Conservation (phyloP, 2,329 filamentous ascomycete genomes). For the Aureobasidium sp. region DNA sequence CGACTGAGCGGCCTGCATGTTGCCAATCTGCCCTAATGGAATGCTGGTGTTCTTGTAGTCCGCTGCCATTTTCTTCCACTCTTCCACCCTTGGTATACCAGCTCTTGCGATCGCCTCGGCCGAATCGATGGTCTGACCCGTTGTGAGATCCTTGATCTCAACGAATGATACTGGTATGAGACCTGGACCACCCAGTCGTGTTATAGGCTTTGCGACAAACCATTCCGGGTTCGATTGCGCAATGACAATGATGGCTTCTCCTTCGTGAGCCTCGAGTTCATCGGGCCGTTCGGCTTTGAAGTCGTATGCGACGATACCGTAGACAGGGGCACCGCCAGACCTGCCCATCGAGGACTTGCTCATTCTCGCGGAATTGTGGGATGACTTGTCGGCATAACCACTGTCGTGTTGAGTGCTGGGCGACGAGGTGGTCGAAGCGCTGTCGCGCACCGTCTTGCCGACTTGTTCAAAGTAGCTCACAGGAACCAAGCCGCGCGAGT, state of each 20-base stretch:
- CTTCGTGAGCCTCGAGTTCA: slow-evolving; percentile 88
- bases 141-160: slow-evolving; percentile 89
- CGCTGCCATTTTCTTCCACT: slow-evolving; percentile 99
- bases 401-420: slow-evolving; percentile 67
- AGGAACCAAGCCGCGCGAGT: slow-evolving; percentile 83
- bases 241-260: slow-evolving; percentile 96
- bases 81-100: slow-evolving; percentile 88
- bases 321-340: slow-evolving; percentile 71
- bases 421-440: slow-evolving; percentile 46
- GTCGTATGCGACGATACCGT: slow-evolving; percentile 94
- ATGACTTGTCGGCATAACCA: slow-evolving; percentile 63
- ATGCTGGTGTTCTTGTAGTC: slow-evolving; percentile 99
- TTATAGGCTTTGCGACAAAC: slow-evolving; percentile 99
- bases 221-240: slow-evolving; percentile 97
- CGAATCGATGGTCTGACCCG: slow-evolving; percentile 77
- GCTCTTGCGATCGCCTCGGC: slow-evolving; percentile 79
- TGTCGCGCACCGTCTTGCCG: slow-evolving; percentile 87
- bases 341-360: slow-evolving; percentile 35
- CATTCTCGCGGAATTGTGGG: slow-evolving; percentile 26
- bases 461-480: slow-evolving; percentile 90
- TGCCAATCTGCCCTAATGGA: slow-evolving; percentile 73
- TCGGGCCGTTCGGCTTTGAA: slow-evolving; percentile 94
- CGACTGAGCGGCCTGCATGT: neutral
- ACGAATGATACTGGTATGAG: slow-evolving; percentile 95
- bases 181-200: slow-evolving; percentile 86